These are phyloP conservation scores for Saksenaea vasiformis DNA, from an alignment of 371 early-diverging fungal species.

Conservation along the genomic window DNA sequence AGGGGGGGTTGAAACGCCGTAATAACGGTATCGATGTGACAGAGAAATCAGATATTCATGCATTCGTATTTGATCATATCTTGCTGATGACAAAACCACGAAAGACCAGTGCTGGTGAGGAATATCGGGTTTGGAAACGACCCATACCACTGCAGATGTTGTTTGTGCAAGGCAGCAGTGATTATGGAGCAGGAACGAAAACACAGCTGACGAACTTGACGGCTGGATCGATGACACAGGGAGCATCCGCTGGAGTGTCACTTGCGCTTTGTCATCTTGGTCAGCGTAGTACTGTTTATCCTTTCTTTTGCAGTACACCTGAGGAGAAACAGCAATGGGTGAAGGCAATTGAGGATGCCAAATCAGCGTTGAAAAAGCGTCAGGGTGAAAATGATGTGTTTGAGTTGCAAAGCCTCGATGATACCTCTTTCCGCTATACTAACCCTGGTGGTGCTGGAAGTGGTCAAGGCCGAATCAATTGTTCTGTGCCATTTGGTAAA, in stretches of 20 bases:
- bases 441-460: constrained; percentile 19
- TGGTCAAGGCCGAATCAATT: constrained; percentile 61
- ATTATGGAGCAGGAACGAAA: constrained; percentile 15
- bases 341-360: constrained; percentile 82
- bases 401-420: constrained; percentile 60
- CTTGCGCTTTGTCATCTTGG: constrained; percentile 43
- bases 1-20: constrained; percentile 77
- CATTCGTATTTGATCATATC: constrained; percentile 89
- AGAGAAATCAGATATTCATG: constrained; percentile 70
- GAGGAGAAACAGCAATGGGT: constrained; percentile 84
- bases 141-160: constrained; percentile 70
- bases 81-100: constrained; percentile 79
- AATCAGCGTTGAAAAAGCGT: constrained; percentile 43
- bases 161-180: constrained; percentile 33
- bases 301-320: constrained; percentile 53
- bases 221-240: constrained; percentile 6
- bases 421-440: constrained; percentile 38
- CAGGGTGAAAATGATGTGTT: constrained; percentile 62
- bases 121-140: constrained; percentile 66
- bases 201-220: constrained; percentile 6
- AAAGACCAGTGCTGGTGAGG: constrained; percentile 51
- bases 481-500: constrained; percentile 68
- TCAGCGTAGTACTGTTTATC: constrained; percentile 39
- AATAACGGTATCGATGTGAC: constrained; percentile 65
- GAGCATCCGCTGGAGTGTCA: constrained; percentile 13